phyloP scores from a whole-genome alignment of 73 alveolate genomes.

The Paramecium pentaurelia region DNA sequence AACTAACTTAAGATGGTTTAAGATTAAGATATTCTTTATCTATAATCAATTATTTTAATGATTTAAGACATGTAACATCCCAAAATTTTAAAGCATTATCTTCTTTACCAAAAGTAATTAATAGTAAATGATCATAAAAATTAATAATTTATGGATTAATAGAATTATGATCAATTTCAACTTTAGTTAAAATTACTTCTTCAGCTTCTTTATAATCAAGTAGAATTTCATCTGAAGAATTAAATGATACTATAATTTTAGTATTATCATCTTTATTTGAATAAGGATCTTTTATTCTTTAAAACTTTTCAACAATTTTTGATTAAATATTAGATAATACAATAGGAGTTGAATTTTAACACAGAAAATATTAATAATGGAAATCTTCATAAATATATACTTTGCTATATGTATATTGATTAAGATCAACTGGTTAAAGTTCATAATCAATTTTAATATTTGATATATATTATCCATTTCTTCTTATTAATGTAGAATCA shows the following conservation, averaged over 20 bases:
- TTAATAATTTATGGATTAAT: background rate
- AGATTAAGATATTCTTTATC: background rate
- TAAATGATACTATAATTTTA: background rate
- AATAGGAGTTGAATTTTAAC: background rate
- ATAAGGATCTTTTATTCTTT: background rate
- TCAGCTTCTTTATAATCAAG: background rate
- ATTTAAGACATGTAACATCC: conserved; percentile 9
- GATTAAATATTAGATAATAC: background rate
- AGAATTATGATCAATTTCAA: background rate
- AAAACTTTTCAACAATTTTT: background rate
- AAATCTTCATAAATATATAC: conserved; percentile 24
- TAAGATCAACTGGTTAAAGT: background rate
- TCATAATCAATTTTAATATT: background rate
- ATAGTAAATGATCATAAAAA: background rate
- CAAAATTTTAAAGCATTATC: conserved; percentile 13
- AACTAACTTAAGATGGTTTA: background rate
- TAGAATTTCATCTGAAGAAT: background rate
- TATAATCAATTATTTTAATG: background rate
- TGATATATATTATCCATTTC: background rate
- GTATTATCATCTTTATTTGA: conserved; percentile 7
- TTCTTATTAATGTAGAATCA: background rate
- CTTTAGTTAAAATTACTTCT: background rate
- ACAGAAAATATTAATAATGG: background rate
- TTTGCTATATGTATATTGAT: background rate
- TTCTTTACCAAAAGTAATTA: conserved; percentile 2